These are phyloP conservation scores for Ogataea henricii DNA, from an alignment of 805 yeast genomes.

Conservation along the genomic window DNA sequence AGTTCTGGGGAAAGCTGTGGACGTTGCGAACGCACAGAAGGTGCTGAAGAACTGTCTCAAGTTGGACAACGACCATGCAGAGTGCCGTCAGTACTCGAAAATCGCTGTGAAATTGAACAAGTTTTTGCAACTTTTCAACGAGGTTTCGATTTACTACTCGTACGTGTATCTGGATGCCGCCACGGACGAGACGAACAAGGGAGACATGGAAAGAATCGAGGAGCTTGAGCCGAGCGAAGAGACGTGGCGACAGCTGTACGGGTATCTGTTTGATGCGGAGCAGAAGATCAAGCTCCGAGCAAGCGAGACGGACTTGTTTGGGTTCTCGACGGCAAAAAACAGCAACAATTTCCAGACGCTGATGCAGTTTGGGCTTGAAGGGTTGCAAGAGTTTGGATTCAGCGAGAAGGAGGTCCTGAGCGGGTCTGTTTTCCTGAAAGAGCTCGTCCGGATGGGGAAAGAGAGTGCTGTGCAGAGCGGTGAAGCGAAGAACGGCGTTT, in stretches of 20 bases:
- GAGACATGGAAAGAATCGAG: constrained; percentile 29
- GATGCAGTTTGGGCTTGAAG: constrained; percentile 18
- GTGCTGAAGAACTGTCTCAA: constrained; percentile 60
- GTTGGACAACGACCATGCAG: constrained; percentile 69
- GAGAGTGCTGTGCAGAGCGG: constrained; percentile 26
- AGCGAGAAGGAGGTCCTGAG: constrained; percentile 22
- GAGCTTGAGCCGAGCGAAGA: constrained; percentile 44
- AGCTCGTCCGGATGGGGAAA: constrained; percentile 25
- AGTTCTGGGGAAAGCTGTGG: constrained; percentile 29
- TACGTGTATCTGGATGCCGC: constrained; percentile 39
- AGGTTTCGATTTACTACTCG: constrained; percentile 45
- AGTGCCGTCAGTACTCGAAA: constrained; percentile 59
- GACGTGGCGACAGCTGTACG: constrained; percentile 42
- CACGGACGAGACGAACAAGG: constrained; percentile 28
- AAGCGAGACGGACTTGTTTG: constrained; percentile 21
- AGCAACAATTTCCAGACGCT: constrained; percentile 32
- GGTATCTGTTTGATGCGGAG: constrained; percentile 31
- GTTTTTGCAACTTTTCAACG: constrained; percentile 42
- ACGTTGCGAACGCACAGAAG: constrained; percentile 17
- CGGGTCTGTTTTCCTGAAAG: constrained; percentile 22
- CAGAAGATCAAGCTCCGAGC: constrained; percentile 25
- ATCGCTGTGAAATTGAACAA: constrained; percentile 48
- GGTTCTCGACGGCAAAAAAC: constrained; percentile 15
- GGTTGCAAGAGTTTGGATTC: constrained; percentile 25
- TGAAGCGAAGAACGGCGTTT: background rate